These are phyloP conservation scores for Artemisia argyi DNA, from an alignment of 129 eudicot species.

Conservation along the genomic window DNA sequence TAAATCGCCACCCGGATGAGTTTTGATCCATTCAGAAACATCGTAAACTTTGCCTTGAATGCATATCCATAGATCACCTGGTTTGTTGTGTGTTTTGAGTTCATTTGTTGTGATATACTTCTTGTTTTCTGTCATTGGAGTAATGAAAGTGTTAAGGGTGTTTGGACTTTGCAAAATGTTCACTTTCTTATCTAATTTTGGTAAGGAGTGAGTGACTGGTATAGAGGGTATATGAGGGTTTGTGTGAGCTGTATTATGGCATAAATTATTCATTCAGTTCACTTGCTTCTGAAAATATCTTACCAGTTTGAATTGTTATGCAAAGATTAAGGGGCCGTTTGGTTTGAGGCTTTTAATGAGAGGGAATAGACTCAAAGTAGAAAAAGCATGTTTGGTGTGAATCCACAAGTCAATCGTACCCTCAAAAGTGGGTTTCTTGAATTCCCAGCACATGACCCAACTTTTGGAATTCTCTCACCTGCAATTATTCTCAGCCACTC, in stretches of 20 bases:
- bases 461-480: no score
- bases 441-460: no score
- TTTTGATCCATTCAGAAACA: conserved; percentile 51
- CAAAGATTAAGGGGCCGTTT: no score
- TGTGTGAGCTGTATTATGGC: background rate
- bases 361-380: no score
- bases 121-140: conserved; percentile 18
- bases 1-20: conserved; percentile 17
- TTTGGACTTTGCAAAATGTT: background rate
- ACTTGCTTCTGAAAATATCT: no score
- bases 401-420: no score
- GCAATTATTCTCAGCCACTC: no score
- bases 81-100: conserved; percentile 22
- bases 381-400: no score
- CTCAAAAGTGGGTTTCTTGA: no score
- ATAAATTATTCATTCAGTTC: no score
- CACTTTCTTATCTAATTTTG: conserved; percentile 10
- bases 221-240: background rate
- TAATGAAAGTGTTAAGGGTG: background rate
- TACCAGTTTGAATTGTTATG: no score
- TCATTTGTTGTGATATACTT: conserved; percentile 1
- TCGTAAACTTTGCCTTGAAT: conserved; percentile 62
- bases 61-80: conserved; percentile 37
- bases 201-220: background rate
- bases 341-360: no score